Evolutionary conservation across 208 protist genomes (phyloP).

Genomic region (Trypanosoma melophagium): DNA sequence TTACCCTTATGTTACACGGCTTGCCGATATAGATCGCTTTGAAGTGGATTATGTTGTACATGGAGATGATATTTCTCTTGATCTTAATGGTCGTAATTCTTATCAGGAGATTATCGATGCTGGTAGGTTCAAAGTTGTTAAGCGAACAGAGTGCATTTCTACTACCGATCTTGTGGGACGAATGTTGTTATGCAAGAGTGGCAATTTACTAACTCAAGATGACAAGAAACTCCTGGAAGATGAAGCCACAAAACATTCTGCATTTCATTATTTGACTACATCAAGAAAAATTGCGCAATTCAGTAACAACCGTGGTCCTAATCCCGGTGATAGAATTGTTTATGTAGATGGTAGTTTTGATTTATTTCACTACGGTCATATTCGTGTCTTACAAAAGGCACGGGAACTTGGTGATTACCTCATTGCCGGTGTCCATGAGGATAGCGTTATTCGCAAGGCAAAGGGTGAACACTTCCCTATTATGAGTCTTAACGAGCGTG

Average conservation of each 20-base stretch:
- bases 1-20: constrained; percentile 92
- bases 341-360: constrained; percentile 98
- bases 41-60: constrained; percentile 96
- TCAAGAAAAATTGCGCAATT: constrained; percentile 96
- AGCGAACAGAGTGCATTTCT: constrained; percentile 95
- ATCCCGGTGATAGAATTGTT: constrained; percentile 90
- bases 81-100: constrained; percentile 92
- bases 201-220: constrained; percentile 44
- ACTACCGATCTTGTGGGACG: constrained; percentile 98
- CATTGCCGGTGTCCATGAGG: constrained; percentile 96
- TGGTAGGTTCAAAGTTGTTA: constrained; percentile 89
- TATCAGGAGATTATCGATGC: constrained; percentile 95
- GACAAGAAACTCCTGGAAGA: constrained; percentile 45
- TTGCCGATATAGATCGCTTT: constrained; percentile 92
- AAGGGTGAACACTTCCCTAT: constrained; percentile 96
- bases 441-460: constrained; percentile 87
- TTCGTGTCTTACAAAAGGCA: constrained; percentile 92
- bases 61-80: constrained; percentile 98
- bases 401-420: constrained; percentile 93
- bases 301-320: constrained; percentile 81
- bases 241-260: constrained; percentile 18
- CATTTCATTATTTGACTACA: constrained; percentile 86
- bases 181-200: constrained; percentile 95
- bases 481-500: constrained; percentile 98
- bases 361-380: constrained; percentile 96